Base-by-base conservation (phyloP, 2,329 filamentous ascomycete species). In the Nigrospora oryzae region DNA sequence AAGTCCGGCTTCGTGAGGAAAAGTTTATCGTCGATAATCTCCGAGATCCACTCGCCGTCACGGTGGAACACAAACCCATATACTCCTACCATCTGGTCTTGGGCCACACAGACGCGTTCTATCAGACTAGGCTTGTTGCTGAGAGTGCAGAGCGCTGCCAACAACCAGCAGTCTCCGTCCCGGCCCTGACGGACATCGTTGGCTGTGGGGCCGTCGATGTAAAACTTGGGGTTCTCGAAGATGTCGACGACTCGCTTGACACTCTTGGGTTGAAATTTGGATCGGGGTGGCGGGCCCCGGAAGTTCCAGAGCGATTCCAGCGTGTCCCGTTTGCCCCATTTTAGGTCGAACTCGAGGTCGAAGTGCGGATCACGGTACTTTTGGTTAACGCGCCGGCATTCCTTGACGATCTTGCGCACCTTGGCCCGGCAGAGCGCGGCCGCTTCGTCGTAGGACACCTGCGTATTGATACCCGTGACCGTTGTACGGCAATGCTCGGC, bases 301-400 rank as follows among this genome's bases (percentile, higher is more conserved):
- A 45, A 38, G 53, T 73, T 68, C 53, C 59, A 57, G 16, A 73
- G 66, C 33, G 66, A 67, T 47, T 71, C 62, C 19, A 77, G 65
- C 31, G 72, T 78, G 54, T 79, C 71, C 36, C 67, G 66, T 6
- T 59, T 63, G n/a, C 67, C 64, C 34, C 69, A 69, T 64, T 87
- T 85, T 49, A 89, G 71, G 60, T 90, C 86, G 34, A 77, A 69
- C 58, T 93, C 88, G 42, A 95, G 80, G 59, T 95, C 85, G 58
- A 95, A 95, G 61, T 93, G 81, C n/a, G 83, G 79, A 58, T 94
- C 88, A 14, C 84, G 77, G 59, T 94, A 95, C 63, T 89, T 91
- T 56, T 89, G 84, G 63, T 95, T 95, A 46, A 89, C 71, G 10
- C 86, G 76, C 17, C 80, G 73, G 60, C 88, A 94, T 57, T 82